Conservation (phyloP, 2,329 filamentous ascomycete species). For the Mycosphaerella sp. region DNA sequence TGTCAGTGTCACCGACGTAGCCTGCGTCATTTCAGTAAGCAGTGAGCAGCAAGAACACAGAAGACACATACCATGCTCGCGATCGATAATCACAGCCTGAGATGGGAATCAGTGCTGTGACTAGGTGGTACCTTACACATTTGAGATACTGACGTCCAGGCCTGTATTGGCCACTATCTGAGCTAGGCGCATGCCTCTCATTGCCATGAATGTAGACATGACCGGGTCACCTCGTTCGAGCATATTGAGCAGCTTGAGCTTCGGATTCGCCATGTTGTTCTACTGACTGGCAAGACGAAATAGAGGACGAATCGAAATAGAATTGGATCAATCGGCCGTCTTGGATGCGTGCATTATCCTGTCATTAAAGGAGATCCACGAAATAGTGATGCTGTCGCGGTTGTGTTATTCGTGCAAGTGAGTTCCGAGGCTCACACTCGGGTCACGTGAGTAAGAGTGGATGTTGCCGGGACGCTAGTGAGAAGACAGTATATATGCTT, state of each 20-base stretch:
- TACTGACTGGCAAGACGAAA: too few relatives aligned
- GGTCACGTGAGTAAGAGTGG: too few relatives aligned
- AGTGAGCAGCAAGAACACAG: not conserved
- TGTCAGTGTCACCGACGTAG: conserved; percentile 49
- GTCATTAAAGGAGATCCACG: too few relatives aligned
- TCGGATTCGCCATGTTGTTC: not conserved
- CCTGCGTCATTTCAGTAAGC: conserved; percentile 17
- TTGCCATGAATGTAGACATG: conserved; percentile 38
- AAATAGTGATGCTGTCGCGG: too few relatives aligned
- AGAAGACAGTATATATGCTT: too few relatives aligned
- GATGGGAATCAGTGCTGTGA: not conserved
- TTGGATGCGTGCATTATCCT: too few relatives aligned
- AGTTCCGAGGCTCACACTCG: too few relatives aligned
- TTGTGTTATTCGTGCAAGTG: too few relatives aligned
- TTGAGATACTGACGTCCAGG: conserved; percentile 36
- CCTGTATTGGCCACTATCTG: conserved; percentile 56
- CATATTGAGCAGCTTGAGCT: conserved; percentile 4
- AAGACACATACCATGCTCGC: conserved; percentile 42
- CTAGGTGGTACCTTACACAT: not conserved
- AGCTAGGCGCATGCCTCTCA: conserved; percentile 44
- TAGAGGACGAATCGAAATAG: too few relatives aligned
- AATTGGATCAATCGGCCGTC: too few relatives aligned
- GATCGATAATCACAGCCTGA: conserved; percentile 53
- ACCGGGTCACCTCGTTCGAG: not conserved
- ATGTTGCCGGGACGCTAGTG: too few relatives aligned